Evolutionary conservation across 2,329 filamentous ascomycete genomes (phyloP).

Genomic region (Colletotrichum lini): DNA sequence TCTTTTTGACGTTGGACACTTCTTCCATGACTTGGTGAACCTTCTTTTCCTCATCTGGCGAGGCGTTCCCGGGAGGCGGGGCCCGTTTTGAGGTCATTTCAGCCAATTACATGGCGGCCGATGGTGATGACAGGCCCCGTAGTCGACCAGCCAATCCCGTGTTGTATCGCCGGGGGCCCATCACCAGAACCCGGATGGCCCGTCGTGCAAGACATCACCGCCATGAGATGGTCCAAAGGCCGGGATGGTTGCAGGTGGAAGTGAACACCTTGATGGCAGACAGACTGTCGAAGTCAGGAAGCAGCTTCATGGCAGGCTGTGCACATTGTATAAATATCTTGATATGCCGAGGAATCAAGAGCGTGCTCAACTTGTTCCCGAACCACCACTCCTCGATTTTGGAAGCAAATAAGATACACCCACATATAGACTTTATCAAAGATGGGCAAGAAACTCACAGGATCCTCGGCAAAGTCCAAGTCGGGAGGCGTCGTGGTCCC

Average conservation of each 20-base stretch:
- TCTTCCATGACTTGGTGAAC: slow-evolving; percentile 10
- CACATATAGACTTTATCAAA: neutral
- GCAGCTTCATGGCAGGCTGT: neutral
- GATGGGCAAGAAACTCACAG: slow-evolving; percentile 34
- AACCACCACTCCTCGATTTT: neutral
- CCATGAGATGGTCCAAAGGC: neutral
- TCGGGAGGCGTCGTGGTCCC: slow-evolving; percentile 15
- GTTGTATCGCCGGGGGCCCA: slow-evolving; percentile 9
- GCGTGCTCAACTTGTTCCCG: neutral
- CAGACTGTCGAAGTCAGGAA: too few relatives aligned
- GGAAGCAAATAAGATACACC: too few relatives aligned
- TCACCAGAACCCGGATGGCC: slow-evolving; percentile 38
- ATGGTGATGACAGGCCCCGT: slow-evolving; percentile 37
- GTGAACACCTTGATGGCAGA: slow-evolving; percentile 37
- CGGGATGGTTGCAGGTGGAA: neutral
- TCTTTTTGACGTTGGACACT: neutral
- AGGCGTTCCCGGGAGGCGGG: slow-evolving; percentile 1
- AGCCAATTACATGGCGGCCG: slow-evolving; percentile 31
- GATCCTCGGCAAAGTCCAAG: slow-evolving; percentile 25
- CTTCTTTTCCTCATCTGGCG: slow-evolving; percentile 16
- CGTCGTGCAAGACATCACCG: neutral
- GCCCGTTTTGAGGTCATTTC: slow-evolving; percentile 1
- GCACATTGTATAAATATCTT: slow-evolving; percentile 19
- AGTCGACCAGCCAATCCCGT: slow-evolving; percentile 34
- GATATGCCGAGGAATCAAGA: neutral